A percentile compares a stretch with the other conserved stretches of the same genome.
These are phyloP conservation scores for Sphaerostilbella broomeana DNA, from an alignment of 2,329 filamentous ascomycete species.

Conservation along the genomic window DNA sequence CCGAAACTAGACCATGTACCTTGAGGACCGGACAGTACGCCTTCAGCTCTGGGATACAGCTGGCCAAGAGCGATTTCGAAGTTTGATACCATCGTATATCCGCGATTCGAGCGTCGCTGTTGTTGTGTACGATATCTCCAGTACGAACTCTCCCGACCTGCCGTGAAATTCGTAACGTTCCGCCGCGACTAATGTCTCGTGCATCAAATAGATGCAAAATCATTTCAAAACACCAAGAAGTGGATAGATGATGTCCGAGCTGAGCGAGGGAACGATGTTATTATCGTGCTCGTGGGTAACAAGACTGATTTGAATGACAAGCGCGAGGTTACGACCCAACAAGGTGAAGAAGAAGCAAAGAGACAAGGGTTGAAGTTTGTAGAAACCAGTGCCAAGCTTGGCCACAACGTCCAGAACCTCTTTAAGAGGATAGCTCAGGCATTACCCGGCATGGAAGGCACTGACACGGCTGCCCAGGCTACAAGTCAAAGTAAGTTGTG, in stretches of 20 bases:
- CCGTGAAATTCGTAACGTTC: slow-evolving; percentile 5
- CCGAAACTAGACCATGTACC: slow-evolving; percentile 76
- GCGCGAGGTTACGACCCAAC: slow-evolving; percentile 90
- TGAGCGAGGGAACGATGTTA: slow-evolving; percentile 95
- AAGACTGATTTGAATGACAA: slow-evolving; percentile 99
- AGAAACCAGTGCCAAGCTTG: slow-evolving; percentile 95
- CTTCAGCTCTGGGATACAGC: slow-evolving; percentile 98
- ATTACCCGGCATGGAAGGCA: slow-evolving; percentile 92
- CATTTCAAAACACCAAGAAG: slow-evolving; percentile 97
- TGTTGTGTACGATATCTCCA: slow-evolving; percentile 97
- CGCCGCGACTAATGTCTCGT: slow-evolving; percentile 17
- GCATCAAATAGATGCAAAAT: slow-evolving; percentile 64
- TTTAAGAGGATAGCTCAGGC: slow-evolving; percentile 98
- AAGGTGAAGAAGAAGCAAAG: slow-evolving; percentile 97
- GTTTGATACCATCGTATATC: slow-evolving; percentile 95
- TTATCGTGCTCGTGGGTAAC: slow-evolving; percentile 96
- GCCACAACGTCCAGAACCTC: slow-evolving; percentile 95
- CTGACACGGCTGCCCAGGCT: slow-evolving; percentile 67
- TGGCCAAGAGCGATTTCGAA: slow-evolving; percentile 94
- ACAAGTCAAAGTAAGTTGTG: slow-evolving; percentile 65
- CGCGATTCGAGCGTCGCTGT: slow-evolving; percentile 96
- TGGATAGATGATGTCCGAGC: slow-evolving; percentile 98
- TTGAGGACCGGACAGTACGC: slow-evolving; percentile 95
- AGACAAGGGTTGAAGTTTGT: slow-evolving; percentile 98
- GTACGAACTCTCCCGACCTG: slow-evolving; percentile 33